These are phyloP conservation scores for Styphnolobium japonicum DNA, from an alignment of 306 rosid genomes.

Conservation along the genomic window DNA sequence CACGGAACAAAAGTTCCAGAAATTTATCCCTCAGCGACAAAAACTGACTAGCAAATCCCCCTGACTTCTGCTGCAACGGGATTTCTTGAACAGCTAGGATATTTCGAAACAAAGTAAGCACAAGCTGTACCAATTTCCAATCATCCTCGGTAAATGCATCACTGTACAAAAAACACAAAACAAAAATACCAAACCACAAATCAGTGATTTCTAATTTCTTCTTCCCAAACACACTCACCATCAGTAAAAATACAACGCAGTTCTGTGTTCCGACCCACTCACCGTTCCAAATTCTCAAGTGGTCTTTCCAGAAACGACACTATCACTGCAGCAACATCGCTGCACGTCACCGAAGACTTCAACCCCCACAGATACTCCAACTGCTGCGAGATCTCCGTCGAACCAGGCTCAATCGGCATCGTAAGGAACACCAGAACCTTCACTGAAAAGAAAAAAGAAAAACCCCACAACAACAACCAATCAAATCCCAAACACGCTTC, in stretches of 20 bases:
- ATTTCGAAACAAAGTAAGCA: conserved; percentile 81
- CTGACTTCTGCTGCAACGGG: conserved; percentile 71
- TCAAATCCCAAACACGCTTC: neutral
- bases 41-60: conserved; percentile 65
- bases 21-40: conserved; percentile 68
- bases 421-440: conserved; percentile 91
- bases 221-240: neutral
- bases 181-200: neutral
- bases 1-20: conserved; percentile 76
- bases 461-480: neutral
- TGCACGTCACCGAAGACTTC: conserved; percentile 65
- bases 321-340: conserved; percentile 58
- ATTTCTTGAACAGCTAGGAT: conserved; percentile 85
- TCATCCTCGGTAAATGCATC: conserved; percentile 86
- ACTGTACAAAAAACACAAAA: conserved; percentile 40
- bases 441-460: conserved; percentile 39
- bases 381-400: conserved; percentile 70
- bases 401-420: conserved; percentile 83
- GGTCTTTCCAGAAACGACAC: conserved; percentile 77
- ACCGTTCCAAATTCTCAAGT: conserved; percentile 87
- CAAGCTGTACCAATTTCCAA: conserved; percentile 91
- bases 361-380: conserved; percentile 80
- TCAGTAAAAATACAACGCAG: neutral
- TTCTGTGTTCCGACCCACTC: conserved; percentile 30
- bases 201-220: neutral